Percentiles rank a stretch among this genome's conserved stretches.
Conservation (phyloP, 306 rosid species). For the Myrica gale region DNA sequence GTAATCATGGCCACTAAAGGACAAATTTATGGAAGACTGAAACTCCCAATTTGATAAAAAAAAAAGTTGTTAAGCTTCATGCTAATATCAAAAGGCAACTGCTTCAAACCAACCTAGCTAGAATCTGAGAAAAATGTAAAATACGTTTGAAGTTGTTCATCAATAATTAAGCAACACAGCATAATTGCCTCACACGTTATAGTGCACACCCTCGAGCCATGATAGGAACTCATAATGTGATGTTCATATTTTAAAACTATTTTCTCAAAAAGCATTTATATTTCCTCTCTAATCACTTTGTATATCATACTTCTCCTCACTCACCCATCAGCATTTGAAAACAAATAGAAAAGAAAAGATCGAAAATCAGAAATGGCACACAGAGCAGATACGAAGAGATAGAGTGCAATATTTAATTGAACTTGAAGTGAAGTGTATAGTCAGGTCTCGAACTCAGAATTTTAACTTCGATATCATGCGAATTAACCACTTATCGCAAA, state of each 20-base stretch:
- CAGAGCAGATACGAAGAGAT: constrained; percentile 40
- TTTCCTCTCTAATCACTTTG: constrained; percentile 22
- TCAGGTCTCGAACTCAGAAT: too few relatives aligned
- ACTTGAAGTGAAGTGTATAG: too few relatives aligned
- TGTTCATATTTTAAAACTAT: constrained; percentile 36
- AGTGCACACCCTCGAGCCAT: constrained; percentile 24
- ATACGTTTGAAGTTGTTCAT: constrained; percentile 13
- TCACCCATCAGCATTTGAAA: constrained; percentile 12
- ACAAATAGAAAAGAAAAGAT: background rate
- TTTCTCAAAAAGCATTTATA: constrained; percentile 31
- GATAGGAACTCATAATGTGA: constrained; percentile 38
- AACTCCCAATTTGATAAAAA: too few relatives aligned
- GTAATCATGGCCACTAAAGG: too few relatives aligned
- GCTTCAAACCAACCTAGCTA: background rate
- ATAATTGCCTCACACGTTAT: constrained; percentile 24
- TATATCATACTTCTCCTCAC: constrained; percentile 21
- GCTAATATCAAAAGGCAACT: background rate
- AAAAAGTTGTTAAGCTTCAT: too few relatives aligned
- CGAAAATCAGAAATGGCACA: too few relatives aligned
- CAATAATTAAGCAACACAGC: background rate
- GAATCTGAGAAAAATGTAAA: background rate
- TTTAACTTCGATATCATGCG: too few relatives aligned
- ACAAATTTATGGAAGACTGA: too few relatives aligned
- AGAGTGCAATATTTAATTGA: too few relatives aligned
- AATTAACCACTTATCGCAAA: too few relatives aligned